phyloP scores from a whole-genome alignment of 2,329 filamentous ascomycete species.

The Ustilaginoidea virens region DNA sequence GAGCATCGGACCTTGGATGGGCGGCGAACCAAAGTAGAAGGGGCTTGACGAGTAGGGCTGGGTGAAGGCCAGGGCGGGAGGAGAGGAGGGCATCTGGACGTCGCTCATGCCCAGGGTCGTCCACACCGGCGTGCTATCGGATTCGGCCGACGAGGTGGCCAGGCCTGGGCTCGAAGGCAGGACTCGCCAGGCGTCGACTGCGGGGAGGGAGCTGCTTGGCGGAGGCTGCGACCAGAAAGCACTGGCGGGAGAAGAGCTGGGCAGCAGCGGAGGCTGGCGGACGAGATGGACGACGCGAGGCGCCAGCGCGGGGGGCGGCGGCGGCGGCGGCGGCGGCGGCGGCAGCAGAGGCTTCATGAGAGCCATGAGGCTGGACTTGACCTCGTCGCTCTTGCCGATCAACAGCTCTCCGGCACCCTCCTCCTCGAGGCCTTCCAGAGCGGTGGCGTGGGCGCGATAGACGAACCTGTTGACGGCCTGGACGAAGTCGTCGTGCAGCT shows the following conservation, averaged over 20 bases:
- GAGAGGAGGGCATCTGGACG: slow-evolving; percentile 60
- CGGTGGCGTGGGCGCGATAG: slow-evolving; percentile 74
- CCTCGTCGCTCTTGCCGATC: slow-evolving; percentile 80
- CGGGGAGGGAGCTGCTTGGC: slow-evolving; percentile 48
- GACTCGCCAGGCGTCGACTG: slow-evolving; percentile 79
- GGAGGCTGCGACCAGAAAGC: slow-evolving; percentile 69
- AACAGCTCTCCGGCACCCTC: slow-evolving; percentile 90
- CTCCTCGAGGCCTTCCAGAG: slow-evolving; percentile 90
- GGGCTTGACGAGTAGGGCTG: slow-evolving; percentile 54
- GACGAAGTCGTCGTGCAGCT: slow-evolving; percentile 90
- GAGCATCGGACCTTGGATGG: slow-evolving; percentile 52
- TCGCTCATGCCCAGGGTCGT: slow-evolving; percentile 61
- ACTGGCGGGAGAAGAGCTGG: slow-evolving; percentile 62
- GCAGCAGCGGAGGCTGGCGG: slow-evolving; percentile 70
- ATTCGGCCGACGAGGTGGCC: slow-evolving; percentile 54
- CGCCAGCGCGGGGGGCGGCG: too few species aligned
- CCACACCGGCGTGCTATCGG: slow-evolving; percentile 58
- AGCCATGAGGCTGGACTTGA: slow-evolving; percentile 71
- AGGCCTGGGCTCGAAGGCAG: slow-evolving; percentile 78
- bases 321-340: too few species aligned
- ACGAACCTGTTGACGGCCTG: slow-evolving; percentile 97
- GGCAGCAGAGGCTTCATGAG: slow-evolving; percentile 81
- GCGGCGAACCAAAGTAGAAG: slow-evolving; percentile 68
- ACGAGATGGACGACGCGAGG: slow-evolving; percentile 82
- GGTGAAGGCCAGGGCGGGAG: slow-evolving; percentile 67